These are phyloP conservation scores for Santalum album DNA, from an alignment of 164 flowering plant species.

Conservation along the genomic window DNA sequence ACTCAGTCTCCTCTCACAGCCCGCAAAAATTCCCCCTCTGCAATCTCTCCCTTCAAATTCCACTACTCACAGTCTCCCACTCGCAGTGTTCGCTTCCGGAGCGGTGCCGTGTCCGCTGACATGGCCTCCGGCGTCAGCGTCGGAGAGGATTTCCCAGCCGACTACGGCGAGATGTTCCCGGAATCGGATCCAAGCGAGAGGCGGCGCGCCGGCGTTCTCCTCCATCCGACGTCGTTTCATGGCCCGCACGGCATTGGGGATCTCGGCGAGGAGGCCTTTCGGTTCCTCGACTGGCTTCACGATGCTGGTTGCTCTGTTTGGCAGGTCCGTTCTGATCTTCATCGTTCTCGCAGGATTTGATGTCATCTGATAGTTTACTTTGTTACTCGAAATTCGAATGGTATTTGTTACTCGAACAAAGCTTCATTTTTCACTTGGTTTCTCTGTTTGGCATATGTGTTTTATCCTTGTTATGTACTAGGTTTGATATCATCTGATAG, in stretches of 20 bases:
- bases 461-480: no score
- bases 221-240: slow-evolving; percentile 86
- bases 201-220: slow-evolving; percentile 76
- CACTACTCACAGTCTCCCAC: no score
- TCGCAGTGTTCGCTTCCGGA: neutral
- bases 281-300: slow-evolving; percentile 88
- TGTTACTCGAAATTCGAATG: no score
- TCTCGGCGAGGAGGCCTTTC: slow-evolving; percentile 66
- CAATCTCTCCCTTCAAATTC: neutral
- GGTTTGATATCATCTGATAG: no score
- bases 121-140: slow-evolving; percentile 7
- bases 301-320: slow-evolving; percentile 77
- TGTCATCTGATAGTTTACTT: neutral
- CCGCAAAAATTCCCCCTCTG: neutral
- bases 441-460: no score
- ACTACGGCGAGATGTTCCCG: slow-evolving; percentile 54
- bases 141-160: slow-evolving; percentile 68
- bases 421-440: no score
- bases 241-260: slow-evolving; percentile 89
- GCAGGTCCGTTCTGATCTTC: slow-evolving; percentile 54
- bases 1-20: neutral
- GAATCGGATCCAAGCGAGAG: slow-evolving; percentile 27
- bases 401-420: no score
- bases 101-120: neutral
- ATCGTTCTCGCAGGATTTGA: no score